Evolutionary conservation across 169 alveolate species (phyloP), one percentile per base, ranked within the genome.

Genomic region (Plasmodium yoelii): DNA sequence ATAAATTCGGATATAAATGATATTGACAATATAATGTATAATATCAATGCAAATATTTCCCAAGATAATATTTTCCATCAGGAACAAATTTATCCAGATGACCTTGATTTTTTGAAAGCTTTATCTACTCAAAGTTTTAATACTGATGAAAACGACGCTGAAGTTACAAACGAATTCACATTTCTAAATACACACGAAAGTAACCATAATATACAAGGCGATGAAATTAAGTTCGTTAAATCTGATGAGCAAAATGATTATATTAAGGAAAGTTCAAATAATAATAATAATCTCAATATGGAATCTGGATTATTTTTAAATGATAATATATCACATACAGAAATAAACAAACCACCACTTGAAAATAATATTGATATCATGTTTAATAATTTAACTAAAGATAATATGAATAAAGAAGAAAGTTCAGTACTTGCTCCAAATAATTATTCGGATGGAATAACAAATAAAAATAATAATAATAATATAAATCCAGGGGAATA

Each of bases 1-100:
- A 67, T 82, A 34, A 82, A 82, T 19, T 22, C 64, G 55, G 82
- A 67, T 60, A 82, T 82, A 15, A 67, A 67, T 64, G 65, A 67
- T 28, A 82, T 82, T 46, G 90, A 82, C 47, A 26, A 82, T 67
- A 53, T 82, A 70, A 82, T 82, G 5, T 24, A 82, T 55, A 82
- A 67, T 26, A 15, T 82, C 19, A 68, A 61, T 82, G 55, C 69
- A 19, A 82, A 53, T 82, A 18, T 82, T 6, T 19, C 34, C 26
- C 22, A 57, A 61, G 47, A 12, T 49, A 44, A 67, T 19, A 15
- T 67, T 82, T 34, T 71, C n/a, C 55, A 82, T 28, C 59, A 65
- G 67, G 82, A 28, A 55, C 84, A 65, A 34, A 42, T 44, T 19
- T 53, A 26, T 46, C 90, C 63, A n/a, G 84, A 28, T 47, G 90